These are phyloP conservation scores for Neocucurbitaria cava DNA, from an alignment of 2,329 filamentous ascomycete species.

Conservation along the genomic window DNA sequence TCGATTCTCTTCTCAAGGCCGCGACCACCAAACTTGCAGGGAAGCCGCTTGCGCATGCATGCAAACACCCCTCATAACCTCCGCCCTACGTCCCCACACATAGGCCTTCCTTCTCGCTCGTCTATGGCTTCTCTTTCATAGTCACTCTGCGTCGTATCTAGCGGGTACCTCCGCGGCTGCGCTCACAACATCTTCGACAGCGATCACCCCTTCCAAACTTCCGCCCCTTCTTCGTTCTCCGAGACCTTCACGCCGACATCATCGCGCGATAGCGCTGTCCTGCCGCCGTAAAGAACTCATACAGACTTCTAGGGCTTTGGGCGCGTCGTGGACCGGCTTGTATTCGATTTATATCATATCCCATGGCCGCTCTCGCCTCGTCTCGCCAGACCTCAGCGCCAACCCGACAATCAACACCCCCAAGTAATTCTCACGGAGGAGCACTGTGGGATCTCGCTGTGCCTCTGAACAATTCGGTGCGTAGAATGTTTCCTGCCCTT, in stretches of 20 bases:
- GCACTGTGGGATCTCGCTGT: slow-evolving; percentile 50
- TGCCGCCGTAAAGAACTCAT: slow-evolving; percentile 9
- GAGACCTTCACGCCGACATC: slow-evolving; percentile 5
- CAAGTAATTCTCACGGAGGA: slow-evolving; percentile 49
- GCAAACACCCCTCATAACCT: slow-evolving; percentile 30
- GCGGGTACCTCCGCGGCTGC: slow-evolving; percentile 8
- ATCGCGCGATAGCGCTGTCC: slow-evolving; percentile 12
- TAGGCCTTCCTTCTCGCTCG: slow-evolving; percentile 12
- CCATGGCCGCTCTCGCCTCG: slow-evolving; percentile 45
- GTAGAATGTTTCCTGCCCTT: slow-evolving; percentile 21
- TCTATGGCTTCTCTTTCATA: slow-evolving; percentile 21
- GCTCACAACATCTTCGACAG: slow-evolving; percentile 6
- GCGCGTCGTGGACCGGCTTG: slow-evolving; percentile 13
- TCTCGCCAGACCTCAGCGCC: slow-evolving; percentile 37
- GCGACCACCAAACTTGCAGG: slow-evolving; percentile 26
- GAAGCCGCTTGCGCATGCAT: slow-evolving; percentile 38
- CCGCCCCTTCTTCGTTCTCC: slow-evolving; percentile 13
- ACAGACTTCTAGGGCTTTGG: slow-evolving; percentile 8
- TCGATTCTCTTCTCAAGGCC: slow-evolving; percentile 27
- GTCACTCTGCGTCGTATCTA: slow-evolving; percentile 13
- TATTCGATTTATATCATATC: slow-evolving; percentile 13
- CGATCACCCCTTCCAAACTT: background rate
- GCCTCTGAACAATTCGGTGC: slow-evolving; percentile 45
- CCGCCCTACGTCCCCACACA: slow-evolving; percentile 22
- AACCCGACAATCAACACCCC: slow-evolving; percentile 47